Evolutionary conservation across 1,139 yeast species (phyloP).

Genomic region (Kodamaea fungicola): DNA sequence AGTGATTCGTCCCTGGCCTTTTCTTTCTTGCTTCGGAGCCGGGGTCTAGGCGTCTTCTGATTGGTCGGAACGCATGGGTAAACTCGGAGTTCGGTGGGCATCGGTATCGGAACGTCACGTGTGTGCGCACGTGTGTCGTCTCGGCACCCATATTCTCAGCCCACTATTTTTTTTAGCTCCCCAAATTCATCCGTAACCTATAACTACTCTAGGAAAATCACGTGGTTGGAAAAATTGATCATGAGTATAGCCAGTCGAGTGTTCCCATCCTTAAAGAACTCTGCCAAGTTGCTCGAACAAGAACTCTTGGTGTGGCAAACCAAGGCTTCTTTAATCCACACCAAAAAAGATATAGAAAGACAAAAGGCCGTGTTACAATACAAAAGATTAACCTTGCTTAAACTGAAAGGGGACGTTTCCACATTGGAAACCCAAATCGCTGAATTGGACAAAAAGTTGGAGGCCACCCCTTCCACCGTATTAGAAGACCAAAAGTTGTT

Average conservation of each 20-base stretch:
- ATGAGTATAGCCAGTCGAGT: constrained; percentile 7
- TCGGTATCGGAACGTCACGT: too few species aligned
- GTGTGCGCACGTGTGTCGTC: too few species aligned
- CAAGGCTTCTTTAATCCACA: constrained; percentile 41
- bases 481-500: constrained; percentile 19
- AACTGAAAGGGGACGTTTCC: constrained; percentile 33
- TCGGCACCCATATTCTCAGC: too few species aligned
- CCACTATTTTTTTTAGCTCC: too few species aligned
- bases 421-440: constrained; percentile 9
- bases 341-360: constrained; percentile 45
- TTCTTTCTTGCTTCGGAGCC: constrained; percentile 3
- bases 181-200: too few species aligned
- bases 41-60: constrained; percentile 1
- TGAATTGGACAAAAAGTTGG: constrained; percentile 7
- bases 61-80: constrained; percentile 2
- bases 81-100: constrained; percentile 4
- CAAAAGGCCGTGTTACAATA: constrained; percentile 52
- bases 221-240: constrained; percentile 1
- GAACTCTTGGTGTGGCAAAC: constrained; percentile 47
- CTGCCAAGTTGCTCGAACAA: constrained; percentile 27
- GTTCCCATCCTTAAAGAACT: constrained; percentile 11
- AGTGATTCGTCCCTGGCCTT: not conserved
- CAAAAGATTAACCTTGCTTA: constrained; percentile 48
- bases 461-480: constrained; percentile 15
- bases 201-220: not conserved